Percentiles rank a stretch among this genome's conserved stretches.
Evolutionary conservation across 441 rosid genomes (phyloP).

Genomic region (Mallotus japonicus): DNA sequence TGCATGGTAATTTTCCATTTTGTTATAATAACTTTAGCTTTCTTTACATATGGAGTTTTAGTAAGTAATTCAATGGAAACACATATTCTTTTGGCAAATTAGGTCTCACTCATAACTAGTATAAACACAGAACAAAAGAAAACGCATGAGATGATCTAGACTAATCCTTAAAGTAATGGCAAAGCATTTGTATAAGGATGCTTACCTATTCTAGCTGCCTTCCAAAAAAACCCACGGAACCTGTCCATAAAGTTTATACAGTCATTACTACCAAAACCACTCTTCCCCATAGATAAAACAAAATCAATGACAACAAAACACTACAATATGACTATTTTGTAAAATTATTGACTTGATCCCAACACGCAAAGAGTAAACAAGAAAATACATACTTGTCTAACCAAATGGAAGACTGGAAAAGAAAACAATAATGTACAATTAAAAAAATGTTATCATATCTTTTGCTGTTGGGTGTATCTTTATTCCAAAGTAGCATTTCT

Average conservation of each 20-base stretch:
- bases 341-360: not conserved
- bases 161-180: not conserved
- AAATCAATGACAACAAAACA: not conserved
- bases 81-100: not conserved
- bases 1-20: too few relatives aligned
- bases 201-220: conserved; percentile 94
- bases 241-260: conserved; percentile 36
- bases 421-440: not conserved
- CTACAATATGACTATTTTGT: not conserved
- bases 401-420: not conserved
- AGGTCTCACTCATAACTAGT: not conserved
- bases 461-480: not conserved
- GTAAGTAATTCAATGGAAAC: not conserved
- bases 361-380: not conserved
- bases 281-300: not conserved
- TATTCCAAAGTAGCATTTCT: too few relatives aligned
- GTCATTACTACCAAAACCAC: conserved; percentile 13
- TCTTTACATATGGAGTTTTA: not conserved
- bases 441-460: not conserved
- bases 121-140: not conserved
- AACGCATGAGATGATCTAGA: not conserved
- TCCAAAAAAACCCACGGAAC: conserved; percentile 94
- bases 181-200: conserved; percentile 6
- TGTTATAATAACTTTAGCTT: not conserved
- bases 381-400: not conserved